These are phyloP conservation scores for Saturnispora dispora DNA, from an alignment of 805 yeast species.

Conservation along the genomic window DNA sequence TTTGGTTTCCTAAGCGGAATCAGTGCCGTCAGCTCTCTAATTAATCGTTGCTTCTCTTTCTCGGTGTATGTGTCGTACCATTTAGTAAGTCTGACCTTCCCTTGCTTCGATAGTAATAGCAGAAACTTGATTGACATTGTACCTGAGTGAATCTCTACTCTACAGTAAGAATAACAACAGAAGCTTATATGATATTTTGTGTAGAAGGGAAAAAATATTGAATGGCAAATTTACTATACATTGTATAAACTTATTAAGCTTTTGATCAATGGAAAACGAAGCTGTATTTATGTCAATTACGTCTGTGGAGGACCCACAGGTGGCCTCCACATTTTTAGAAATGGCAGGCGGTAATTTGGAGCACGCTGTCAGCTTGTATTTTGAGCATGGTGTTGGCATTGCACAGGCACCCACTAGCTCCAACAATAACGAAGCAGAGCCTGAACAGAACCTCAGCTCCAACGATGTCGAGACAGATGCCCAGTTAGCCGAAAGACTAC, in stretches of 20 bases:
- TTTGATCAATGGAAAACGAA: conserved; percentile 33
- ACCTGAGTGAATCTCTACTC: not conserved
- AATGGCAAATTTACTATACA: not conserved
- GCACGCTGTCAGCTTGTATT: conserved; percentile 72
- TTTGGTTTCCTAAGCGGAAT: conserved; percentile 80
- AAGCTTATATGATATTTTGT: not conserved
- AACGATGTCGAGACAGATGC: conserved; percentile 27
- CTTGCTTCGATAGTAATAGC: conserved; percentile 83
- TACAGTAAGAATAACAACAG: too few species aligned
- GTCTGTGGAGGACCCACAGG: conserved; percentile 52
- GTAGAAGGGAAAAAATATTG: not conserved
- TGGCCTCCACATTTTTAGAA: conserved; percentile 70
- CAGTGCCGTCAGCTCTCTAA: conserved; percentile 77
- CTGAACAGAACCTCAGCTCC: conserved; percentile 10
- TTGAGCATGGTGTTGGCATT: conserved; percentile 50
- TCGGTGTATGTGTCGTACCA: conserved; percentile 86
- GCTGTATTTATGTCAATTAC: conserved; percentile 81
- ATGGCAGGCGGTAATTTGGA: conserved; percentile 74
- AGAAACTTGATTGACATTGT: conserved; percentile 71
- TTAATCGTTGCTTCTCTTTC: conserved; percentile 76
- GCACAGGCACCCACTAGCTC: not conserved
- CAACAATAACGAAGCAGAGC: conserved; percentile 8
- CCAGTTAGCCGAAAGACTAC: conserved; percentile 52
- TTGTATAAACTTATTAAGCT: not conserved
- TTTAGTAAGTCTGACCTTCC: conserved; percentile 84